phyloP scores from a whole-genome alignment of 1,284 basidiomycete species.

The Austroboletus sp. region DNA sequence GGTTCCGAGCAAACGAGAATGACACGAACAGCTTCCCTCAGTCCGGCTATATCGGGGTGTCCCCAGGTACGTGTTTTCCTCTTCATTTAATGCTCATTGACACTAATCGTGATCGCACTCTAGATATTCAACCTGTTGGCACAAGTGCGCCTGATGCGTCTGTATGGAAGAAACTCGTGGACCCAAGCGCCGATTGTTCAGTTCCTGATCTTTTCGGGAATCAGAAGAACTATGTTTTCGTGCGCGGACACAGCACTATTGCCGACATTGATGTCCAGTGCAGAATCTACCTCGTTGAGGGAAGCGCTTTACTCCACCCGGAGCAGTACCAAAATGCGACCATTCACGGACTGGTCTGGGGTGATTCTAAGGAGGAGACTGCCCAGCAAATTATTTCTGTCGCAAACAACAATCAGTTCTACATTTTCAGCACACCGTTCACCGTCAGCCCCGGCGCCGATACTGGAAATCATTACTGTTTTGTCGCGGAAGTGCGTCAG shows the following conservation, averaged over 20 bases:
- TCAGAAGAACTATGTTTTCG: constrained; percentile 10
- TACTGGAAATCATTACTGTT: constrained; percentile 5
- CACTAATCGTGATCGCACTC: background rate
- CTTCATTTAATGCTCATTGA: background rate
- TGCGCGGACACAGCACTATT: constrained; percentile 15
- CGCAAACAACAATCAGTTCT: constrained; percentile 2
- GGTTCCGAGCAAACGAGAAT: constrained; percentile 1
- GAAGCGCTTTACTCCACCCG: constrained; percentile 1
- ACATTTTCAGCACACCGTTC: constrained; percentile 8
- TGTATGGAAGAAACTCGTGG: background rate
- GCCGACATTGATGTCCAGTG: constrained; percentile 10
- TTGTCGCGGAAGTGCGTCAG: constrained; percentile 13
- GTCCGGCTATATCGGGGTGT: background rate
- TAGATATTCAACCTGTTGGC: constrained; percentile 12
- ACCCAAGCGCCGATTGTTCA: constrained; percentile 7
- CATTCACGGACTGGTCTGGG: background rate
- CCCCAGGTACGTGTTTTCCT: constrained; percentile 5
- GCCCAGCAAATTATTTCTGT: constrained; percentile 8
- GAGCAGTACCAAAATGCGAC: background rate
- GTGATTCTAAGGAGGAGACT: background rate
- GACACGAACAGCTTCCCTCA: constrained; percentile 13
- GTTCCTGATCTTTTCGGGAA: constrained; percentile 3
- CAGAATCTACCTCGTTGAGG: background rate
- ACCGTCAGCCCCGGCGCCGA: background rate
- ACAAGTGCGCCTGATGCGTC: background rate